Conservation (phyloP, 2,329 filamentous ascomycete genomes). For the Calonectria hawksworthii region DNA sequence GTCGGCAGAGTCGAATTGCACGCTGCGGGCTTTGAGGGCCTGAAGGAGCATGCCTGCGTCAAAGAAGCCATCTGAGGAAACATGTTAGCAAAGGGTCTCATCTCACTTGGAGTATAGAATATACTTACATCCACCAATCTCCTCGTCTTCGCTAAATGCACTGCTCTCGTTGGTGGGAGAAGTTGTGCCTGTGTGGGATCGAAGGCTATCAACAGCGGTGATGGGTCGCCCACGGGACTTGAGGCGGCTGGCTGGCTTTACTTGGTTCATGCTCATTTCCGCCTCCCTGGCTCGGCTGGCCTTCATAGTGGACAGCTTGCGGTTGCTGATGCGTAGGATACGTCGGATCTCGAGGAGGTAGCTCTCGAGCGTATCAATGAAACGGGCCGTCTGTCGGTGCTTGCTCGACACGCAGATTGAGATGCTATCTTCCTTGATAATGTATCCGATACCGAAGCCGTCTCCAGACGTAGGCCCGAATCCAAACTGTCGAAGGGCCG, state of each 20-base stretch:
- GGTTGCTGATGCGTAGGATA: constrained; percentile 78
- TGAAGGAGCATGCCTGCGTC: constrained; percentile 95
- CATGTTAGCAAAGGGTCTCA: constrained; percentile 42
- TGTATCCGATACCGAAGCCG: constrained; percentile 98
- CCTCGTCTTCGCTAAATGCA: constrained; percentile 85
- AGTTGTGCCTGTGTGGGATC: constrained; percentile 62
- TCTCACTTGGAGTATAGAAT: background rate
- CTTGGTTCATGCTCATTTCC: constrained; percentile 53
- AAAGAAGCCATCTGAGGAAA: constrained; percentile 89
- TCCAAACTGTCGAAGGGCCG: constrained; percentile 92
- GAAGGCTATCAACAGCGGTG: constrained; percentile 65
- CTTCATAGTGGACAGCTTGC: constrained; percentile 58
- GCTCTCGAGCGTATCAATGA: constrained; percentile 89
- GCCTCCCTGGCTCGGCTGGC: constrained; percentile 68
- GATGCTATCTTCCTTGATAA: constrained; percentile 86
- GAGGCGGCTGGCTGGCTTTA: constrained; percentile 61
- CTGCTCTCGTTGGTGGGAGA: constrained; percentile 78
- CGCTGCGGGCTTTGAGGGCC: constrained; percentile 81
- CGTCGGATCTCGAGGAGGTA: constrained; percentile 94
- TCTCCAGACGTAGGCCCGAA: constrained; percentile 95
- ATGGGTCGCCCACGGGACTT: constrained; percentile 84
- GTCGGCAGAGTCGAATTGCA: constrained; percentile 65
- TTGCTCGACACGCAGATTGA: constrained; percentile 94
- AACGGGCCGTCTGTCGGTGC: constrained; percentile 92
- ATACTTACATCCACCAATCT: constrained; percentile 90